phyloP scores from a whole-genome alignment of 176 grass and related monocot genomes.

The Carex kokanica region DNA sequence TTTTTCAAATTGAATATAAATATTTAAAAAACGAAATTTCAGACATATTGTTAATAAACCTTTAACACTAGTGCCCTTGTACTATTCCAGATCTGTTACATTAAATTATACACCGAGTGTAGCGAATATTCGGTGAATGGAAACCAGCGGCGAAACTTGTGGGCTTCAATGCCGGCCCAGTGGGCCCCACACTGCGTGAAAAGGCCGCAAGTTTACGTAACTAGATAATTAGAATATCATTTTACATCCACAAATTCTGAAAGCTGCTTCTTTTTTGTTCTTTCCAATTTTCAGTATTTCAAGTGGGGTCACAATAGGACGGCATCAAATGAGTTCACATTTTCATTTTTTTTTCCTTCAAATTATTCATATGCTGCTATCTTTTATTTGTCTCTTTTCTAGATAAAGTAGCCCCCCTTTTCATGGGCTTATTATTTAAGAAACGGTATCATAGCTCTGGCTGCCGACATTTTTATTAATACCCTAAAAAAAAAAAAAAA shows the following conservation, averaged over 20 bases:
- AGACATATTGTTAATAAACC: background rate
- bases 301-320: background rate
- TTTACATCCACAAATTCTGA: background rate
- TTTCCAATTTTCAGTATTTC: background rate
- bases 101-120: background rate
- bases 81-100: background rate
- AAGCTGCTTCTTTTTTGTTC: background rate
- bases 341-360: background rate
- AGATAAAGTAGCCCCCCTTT: background rate
- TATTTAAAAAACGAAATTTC: background rate
- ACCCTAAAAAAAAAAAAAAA: too few species aligned
- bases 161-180: background rate
- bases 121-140: background rate
- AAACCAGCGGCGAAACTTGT: slow-evolving; percentile 7
- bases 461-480: too few species aligned
- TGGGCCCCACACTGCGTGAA: background rate
- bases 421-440: background rate
- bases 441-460: background rate
- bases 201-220: slow-evolving; percentile 3
- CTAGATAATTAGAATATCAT: background rate
- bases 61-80: background rate
- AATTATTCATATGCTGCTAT: too few species aligned
- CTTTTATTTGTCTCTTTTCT: background rate
- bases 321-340: slow-evolving; percentile 9
- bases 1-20: background rate